Evolutionary conservation across 768 basidiomycete genomes (phyloP).

Genomic region (Termitomyces eurrhizus): DNA sequence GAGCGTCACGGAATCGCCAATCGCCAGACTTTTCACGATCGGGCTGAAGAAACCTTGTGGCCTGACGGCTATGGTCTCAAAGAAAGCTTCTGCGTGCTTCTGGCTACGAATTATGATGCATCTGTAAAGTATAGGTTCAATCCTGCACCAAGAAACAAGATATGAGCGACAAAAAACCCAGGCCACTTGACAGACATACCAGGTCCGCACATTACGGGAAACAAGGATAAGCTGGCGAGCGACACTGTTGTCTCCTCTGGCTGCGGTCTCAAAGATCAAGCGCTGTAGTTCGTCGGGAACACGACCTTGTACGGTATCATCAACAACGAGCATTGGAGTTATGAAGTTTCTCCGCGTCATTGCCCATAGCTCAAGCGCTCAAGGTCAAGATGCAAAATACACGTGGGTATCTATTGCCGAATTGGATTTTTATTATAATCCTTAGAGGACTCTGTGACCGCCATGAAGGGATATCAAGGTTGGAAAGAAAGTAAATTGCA

Average conservation of each 20-base stretch:
- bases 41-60: conserved; percentile 10
- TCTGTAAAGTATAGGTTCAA: conserved; percentile 25
- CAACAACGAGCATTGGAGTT: neutral
- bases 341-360: neutral
- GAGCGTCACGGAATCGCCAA: conserved; percentile 18
- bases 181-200: conserved; percentile 17
- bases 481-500: too few species aligned
- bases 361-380: neutral
- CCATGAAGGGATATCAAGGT: too few species aligned
- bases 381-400: neutral
- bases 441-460: too few species aligned
- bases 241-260: conserved; percentile 15
- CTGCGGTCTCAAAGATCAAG: conserved; percentile 23
- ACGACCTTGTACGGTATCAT: neutral
- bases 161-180: neutral
- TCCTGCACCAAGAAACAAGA: conserved; percentile 11
- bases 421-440: neutral
- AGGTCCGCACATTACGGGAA: conserved; percentile 20
- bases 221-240: conserved; percentile 22
- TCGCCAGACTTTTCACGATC: conserved; percentile 11
- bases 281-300: conserved; percentile 23
- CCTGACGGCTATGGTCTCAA: conserved; percentile 15
- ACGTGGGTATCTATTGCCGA: conserved; percentile 2
- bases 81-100: conserved; percentile 16
- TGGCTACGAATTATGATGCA: conserved; percentile 21